These are phyloP conservation scores for Circinella umbellata DNA, from an alignment of 371 early-diverging fungal genomes.

Conservation along the genomic window DNA sequence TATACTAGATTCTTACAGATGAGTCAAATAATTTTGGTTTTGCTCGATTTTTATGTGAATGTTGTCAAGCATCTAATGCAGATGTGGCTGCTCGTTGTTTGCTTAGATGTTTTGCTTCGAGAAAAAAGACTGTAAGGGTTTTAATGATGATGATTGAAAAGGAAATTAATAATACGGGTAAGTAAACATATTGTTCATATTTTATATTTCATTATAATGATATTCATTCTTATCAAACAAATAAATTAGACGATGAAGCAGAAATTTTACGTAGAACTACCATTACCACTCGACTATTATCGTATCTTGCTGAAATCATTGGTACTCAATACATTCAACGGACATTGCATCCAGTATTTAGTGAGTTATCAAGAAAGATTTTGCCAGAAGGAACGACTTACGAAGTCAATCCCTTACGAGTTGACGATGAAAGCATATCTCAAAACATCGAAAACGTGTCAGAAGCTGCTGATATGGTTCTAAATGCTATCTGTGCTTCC, in stretches of 20 bases:
- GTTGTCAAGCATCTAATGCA: conserved; percentile 80
- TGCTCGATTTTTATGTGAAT: conserved; percentile 79
- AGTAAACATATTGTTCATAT: background rate
- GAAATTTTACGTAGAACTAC: conserved; percentile 91
- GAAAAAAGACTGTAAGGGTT: conserved; percentile 67
- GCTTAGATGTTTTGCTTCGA: conserved; percentile 76
- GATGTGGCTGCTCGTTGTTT: conserved; percentile 81
- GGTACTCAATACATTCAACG: conserved; percentile 81
- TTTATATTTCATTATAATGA: background rate
- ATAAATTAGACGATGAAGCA: conserved; percentile 65
- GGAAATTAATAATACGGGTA: conserved; percentile 81
- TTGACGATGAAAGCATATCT: conserved; percentile 61
- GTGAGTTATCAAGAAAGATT: conserved; percentile 43
- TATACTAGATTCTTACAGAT: conserved; percentile 44
- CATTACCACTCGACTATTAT: conserved; percentile 86
- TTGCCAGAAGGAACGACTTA: conserved; percentile 54
- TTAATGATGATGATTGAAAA: conserved; percentile 77
- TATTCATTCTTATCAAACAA: too few species aligned
- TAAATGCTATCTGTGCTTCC: conserved; percentile 81
- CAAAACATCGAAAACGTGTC: conserved; percentile 80
- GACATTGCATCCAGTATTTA: conserved; percentile 76
- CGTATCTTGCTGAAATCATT: conserved; percentile 74
- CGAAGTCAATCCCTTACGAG: conserved; percentile 82
- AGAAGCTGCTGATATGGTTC: conserved; percentile 70
- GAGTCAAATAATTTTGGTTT: conserved; percentile 66